A percentile compares a stretch with the other conserved stretches of the same genome.
Evolutionary conservation across 2,329 filamentous ascomycete species (phyloP).

Genomic region (Fusarium continuum): DNA sequence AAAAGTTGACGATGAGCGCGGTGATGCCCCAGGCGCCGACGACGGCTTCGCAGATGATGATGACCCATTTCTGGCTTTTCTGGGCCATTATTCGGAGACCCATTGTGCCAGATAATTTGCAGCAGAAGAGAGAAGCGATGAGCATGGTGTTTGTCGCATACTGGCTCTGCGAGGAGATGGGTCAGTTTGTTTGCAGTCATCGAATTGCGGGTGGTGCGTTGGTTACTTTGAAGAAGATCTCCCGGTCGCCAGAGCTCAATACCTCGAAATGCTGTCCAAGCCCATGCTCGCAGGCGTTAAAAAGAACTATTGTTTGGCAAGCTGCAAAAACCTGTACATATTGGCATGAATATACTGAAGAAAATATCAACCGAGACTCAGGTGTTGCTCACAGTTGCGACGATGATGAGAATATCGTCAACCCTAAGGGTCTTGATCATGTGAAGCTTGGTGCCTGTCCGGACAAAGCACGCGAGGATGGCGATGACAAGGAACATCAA

Average conservation of each 20-base stretch:
- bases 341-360: neutral
- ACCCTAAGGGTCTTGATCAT: constrained; percentile 43
- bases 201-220: too few relatives aligned
- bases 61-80: constrained; percentile 35
- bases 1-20: constrained; percentile 40
- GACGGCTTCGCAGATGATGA: constrained; percentile 29
- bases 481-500: constrained; percentile 45
- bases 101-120: constrained; percentile 43
- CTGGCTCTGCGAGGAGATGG: constrained; percentile 27
- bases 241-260: constrained; percentile 16
- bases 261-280: constrained; percentile 34
- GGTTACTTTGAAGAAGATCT: constrained; percentile 42
- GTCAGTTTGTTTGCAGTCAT: neutral
- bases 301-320: constrained; percentile 36
- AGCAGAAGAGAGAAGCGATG: constrained; percentile 39
- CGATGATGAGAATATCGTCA: constrained; percentile 41
- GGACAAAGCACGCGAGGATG: constrained; percentile 40
- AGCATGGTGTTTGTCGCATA: constrained; percentile 42
- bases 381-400: constrained; percentile 42
- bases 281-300: constrained; percentile 37
- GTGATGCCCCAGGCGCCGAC: constrained; percentile 39
- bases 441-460: constrained; percentile 42
- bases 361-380: constrained; percentile 3
- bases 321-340: constrained; percentile 27
- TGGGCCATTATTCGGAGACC: constrained; percentile 39